A percentile compares a stretch with the other conserved stretches of the same genome.
These are phyloP conservation scores for Xylaria sp. DNA, from an alignment of 495 filamentous ascomycete species.

Conservation along the genomic window DNA sequence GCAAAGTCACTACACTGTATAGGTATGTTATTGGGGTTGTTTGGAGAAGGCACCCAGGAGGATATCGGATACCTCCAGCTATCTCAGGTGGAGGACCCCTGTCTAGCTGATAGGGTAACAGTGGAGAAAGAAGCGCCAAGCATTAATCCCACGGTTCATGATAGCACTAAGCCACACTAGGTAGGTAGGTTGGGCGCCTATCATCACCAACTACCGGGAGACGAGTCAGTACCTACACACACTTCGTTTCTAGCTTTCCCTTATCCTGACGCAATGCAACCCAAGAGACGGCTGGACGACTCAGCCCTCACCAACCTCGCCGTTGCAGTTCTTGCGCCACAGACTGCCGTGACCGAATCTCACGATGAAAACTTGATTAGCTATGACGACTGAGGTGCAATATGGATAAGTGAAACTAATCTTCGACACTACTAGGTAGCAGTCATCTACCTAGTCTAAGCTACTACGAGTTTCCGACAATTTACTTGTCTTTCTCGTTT, in stretches of 20 bases:
- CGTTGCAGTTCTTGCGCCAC: neutral
- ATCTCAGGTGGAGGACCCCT: too few species aligned
- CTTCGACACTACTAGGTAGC: too few species aligned
- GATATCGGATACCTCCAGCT: too few species aligned
- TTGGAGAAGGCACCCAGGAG: neutral
- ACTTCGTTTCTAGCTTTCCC: neutral
- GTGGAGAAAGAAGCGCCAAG: neutral
- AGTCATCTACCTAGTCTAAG: too few species aligned
- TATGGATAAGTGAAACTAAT: neutral
- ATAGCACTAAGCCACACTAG: neutral
- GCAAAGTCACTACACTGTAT: neutral
- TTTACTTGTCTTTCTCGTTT: neutral
- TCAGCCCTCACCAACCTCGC: neutral
- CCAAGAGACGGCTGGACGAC: neutral
- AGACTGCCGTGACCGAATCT: neutral
- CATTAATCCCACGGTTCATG: slow-evolving; percentile 7
- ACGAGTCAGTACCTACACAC: neutral
- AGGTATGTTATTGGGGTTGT: neutral
- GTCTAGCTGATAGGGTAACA: slow-evolving; percentile 22
- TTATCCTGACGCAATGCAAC: neutral
- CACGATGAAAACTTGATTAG: neutral
- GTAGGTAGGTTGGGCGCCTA: neutral
- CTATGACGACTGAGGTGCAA: neutral
- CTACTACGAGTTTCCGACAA: neutral
- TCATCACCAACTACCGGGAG: neutral